These are phyloP conservation scores for Grosmannia penicillata DNA, from an alignment of 2,329 filamentous ascomycete genomes.

Conservation along the genomic window DNA sequence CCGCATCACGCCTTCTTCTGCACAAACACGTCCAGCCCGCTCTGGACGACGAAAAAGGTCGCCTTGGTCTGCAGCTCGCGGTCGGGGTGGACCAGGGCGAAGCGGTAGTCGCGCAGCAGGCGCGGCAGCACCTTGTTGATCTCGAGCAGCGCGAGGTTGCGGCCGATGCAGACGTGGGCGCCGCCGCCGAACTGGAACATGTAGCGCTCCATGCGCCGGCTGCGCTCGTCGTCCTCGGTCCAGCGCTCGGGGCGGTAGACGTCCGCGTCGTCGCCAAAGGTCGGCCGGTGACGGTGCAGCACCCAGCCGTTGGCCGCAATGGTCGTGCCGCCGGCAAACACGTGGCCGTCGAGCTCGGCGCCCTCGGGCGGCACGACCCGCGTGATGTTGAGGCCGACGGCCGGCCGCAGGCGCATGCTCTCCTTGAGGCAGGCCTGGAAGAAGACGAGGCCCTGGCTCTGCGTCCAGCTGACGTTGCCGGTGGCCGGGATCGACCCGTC, in stretches of 20 bases:
- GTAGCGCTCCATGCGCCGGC: constrained; percentile 34
- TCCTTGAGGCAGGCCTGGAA: constrained; percentile 43
- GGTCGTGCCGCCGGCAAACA: constrained; percentile 35
- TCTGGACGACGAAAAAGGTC: constrained; percentile 45
- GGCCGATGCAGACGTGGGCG: constrained; percentile 38
- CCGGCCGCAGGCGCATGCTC: constrained; percentile 38
- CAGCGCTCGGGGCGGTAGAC: constrained; percentile 39
- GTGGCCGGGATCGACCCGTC: constrained; percentile 18
- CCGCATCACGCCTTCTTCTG: constrained; percentile 15
- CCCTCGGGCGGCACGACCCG: constrained; percentile 34
- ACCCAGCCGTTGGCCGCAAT: constrained; percentile 41
- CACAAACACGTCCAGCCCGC: constrained; percentile 37
- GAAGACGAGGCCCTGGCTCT: constrained; percentile 34
- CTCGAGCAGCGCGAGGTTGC: constrained; percentile 38
- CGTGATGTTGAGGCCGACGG: constrained; percentile 39
- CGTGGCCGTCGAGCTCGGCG: constrained; percentile 32
- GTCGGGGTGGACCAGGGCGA: constrained; percentile 34
- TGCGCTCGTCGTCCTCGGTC: constrained; percentile 29
- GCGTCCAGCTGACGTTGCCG: constrained; percentile 30
- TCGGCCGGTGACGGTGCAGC: constrained; percentile 28
- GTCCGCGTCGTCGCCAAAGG: constrained; percentile 37
- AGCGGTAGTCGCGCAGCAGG: constrained; percentile 36
- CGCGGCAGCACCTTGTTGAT: constrained; percentile 45
- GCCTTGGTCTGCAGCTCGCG: constrained; percentile 35
- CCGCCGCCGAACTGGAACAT: constrained; percentile 45